Evolutionary conservation across 768 basidiomycete genomes (phyloP).

Genomic region (Russula compacta): DNA sequence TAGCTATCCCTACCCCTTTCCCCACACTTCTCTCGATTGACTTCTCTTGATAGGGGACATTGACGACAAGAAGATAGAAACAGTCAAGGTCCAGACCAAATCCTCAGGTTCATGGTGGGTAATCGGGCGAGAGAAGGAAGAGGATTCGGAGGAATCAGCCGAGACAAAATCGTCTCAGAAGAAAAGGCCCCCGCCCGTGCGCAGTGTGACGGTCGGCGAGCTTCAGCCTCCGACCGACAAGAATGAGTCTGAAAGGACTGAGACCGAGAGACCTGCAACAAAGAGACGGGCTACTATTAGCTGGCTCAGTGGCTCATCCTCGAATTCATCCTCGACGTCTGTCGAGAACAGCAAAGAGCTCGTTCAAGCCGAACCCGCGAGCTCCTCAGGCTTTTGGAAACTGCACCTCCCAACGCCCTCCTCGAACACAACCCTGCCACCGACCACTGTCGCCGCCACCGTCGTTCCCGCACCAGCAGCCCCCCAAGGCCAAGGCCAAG

Average conservation of each 20-base stretch:
- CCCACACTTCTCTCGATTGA: not conserved
- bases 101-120: conserved; percentile 47
- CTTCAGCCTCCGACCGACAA: not conserved
- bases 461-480: not conserved
- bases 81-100: conserved; percentile 49
- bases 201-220: conserved; percentile 8
- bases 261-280: not conserved
- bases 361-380: conserved; percentile 2
- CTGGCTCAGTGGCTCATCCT: conserved; percentile 15
- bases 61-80: conserved; percentile 47
- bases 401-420: not conserved
- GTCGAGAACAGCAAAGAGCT: conserved; percentile 5
- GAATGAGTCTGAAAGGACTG: not conserved
- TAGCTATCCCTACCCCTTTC: conserved; percentile 15
- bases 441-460: not conserved
- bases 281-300: conserved; percentile 1
- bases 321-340: conserved; percentile 8
- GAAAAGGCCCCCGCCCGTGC: conserved; percentile 6
- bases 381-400: conserved; percentile 14
- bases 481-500: conserved; percentile 16
- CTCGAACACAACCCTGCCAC: not conserved
- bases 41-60: conserved; percentile 47
- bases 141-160: not conserved
- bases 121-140: conserved; percentile 24
- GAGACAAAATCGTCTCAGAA: conserved; percentile 3